These are phyloP conservation scores for Hymenoscyphus occultus DNA, from an alignment of 2,329 filamentous ascomycete genomes.

Conservation along the genomic window DNA sequence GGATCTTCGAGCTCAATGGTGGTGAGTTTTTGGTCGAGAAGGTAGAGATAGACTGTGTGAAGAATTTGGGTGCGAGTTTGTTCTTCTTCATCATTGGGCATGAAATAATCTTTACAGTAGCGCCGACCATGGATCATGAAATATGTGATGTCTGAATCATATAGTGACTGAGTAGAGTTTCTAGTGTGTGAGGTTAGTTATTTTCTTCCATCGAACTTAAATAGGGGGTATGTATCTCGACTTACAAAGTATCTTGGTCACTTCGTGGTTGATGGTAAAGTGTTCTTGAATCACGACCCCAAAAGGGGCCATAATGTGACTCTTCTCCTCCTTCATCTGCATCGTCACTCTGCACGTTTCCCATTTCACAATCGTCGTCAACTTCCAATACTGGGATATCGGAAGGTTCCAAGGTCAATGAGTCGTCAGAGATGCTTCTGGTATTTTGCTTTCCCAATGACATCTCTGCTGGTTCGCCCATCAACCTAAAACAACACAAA, in stretches of 20 bases:
- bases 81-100: conserved; percentile 36
- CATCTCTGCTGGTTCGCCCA: neutral
- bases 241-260: conserved; percentile 29
- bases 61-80: conserved; percentile 32
- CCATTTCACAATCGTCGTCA: conserved; percentile 4
- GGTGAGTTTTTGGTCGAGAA: conserved; percentile 32
- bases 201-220: neutral
- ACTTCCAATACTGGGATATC: neutral
- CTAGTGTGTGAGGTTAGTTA: conserved; percentile 16
- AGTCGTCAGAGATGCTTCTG: neutral
- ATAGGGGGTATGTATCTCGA: neutral
- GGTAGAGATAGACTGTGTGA: conserved; percentile 30
- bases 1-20: conserved; percentile 40
- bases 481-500: neutral
- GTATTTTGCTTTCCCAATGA: neutral
- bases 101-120: conserved; percentile 47
- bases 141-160: conserved; percentile 33
- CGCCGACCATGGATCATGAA: conserved; percentile 49
- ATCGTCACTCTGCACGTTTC: neutral
- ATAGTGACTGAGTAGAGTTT: conserved; percentile 35
- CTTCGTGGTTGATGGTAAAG: conserved; percentile 21
- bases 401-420: neutral
- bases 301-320: neutral
- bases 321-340: neutral
- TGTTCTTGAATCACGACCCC: conserved; percentile 16